A percentile compares a stretch with the other conserved stretches of the same genome.
Conservation (phyloP, 2,329 filamentous ascomycete genomes). For the Aureobasidium mangrovei region DNA sequence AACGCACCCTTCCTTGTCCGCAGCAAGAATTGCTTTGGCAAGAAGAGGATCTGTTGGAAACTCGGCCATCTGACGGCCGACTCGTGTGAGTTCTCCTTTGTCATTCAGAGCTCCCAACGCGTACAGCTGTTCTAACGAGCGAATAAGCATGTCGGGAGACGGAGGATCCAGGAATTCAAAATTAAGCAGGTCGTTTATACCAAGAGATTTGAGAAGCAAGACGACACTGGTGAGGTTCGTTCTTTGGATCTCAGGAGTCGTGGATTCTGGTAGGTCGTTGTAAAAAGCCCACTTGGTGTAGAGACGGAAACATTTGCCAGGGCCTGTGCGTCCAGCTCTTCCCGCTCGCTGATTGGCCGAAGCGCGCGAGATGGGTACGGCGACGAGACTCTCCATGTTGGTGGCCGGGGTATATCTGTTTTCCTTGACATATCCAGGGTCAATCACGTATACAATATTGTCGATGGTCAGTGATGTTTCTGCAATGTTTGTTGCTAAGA, state of each 20-base stretch:
- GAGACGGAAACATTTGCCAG: slow-evolving; percentile 85
- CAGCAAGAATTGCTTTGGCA: slow-evolving; percentile 77
- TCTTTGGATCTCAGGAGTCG: slow-evolving; percentile 85
- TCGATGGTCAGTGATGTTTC: slow-evolving; percentile 95
- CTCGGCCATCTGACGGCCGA: slow-evolving; percentile 90
- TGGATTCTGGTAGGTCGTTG: slow-evolving; percentile 88
- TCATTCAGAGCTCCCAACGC: slow-evolving; percentile 83
- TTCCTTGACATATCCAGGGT: slow-evolving; percentile 91
- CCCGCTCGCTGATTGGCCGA: slow-evolving; percentile 90
- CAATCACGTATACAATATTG: slow-evolving; percentile 91
- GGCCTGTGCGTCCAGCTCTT: slow-evolving; percentile 82
- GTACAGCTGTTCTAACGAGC: slow-evolving; percentile 82
- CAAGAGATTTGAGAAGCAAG: slow-evolving; percentile 76
- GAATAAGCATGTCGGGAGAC: slow-evolving; percentile 79
- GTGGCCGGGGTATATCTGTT: slow-evolving; percentile 87
- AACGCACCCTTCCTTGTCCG: slow-evolving; percentile 84
- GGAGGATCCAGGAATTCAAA: slow-evolving; percentile 97
- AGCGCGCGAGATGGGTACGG: slow-evolving; percentile 83
- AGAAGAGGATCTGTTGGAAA: slow-evolving; percentile 91
- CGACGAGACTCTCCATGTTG: slow-evolving; percentile 84
- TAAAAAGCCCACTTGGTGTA: slow-evolving; percentile 85
- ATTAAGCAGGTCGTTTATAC: slow-evolving; percentile 83
- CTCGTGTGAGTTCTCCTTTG: slow-evolving; percentile 77
- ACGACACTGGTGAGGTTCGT: slow-evolving; percentile 81
- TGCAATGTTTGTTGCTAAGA: slow-evolving; percentile 92